A percentile compares a stretch with the other conserved stretches of the same genome.
Conservation (phyloP, 148 eudicot species). For the Rhododendron kiyosumense region DNA sequence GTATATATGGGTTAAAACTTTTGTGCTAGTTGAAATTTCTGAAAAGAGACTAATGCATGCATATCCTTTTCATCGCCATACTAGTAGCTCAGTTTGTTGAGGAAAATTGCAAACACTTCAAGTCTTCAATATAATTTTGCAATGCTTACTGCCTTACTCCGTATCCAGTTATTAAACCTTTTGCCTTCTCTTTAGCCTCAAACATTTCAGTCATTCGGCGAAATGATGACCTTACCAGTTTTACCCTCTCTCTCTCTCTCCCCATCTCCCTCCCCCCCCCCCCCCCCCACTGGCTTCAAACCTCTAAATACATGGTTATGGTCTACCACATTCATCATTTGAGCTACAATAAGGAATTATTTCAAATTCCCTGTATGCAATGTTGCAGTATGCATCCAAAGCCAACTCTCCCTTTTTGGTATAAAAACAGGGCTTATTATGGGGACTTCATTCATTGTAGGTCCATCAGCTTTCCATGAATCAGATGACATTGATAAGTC, state of each 20-base stretch:
- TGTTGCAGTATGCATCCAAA: neutral
- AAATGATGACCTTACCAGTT: neutral
- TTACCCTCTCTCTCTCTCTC: no score
- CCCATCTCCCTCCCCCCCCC: no score
- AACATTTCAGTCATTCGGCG: neutral
- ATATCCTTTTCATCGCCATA: neutral
- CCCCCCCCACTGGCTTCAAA: no score
- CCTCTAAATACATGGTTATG: neutral
- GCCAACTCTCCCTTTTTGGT: neutral
- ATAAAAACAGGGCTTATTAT: constrained; percentile 47
- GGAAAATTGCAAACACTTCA: neutral
- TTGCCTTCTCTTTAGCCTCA: neutral
- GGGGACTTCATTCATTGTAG: constrained; percentile 57
- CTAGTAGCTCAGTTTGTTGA: neutral
- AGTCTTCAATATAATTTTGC: neutral
- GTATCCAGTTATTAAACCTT: neutral
- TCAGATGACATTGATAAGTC: constrained; percentile 48
- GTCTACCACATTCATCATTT: neutral
- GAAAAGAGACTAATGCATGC: neutral
- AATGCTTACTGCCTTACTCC: neutral
- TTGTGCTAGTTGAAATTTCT: neutral
- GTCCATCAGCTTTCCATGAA: constrained; percentile 53
- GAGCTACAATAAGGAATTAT: neutral
- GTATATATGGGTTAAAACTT: neutral
- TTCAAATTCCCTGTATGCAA: neutral